Base-by-base conservation (phyloP, 2,329 filamentous ascomycete species). In the Botrytis byssoidea region DNA sequence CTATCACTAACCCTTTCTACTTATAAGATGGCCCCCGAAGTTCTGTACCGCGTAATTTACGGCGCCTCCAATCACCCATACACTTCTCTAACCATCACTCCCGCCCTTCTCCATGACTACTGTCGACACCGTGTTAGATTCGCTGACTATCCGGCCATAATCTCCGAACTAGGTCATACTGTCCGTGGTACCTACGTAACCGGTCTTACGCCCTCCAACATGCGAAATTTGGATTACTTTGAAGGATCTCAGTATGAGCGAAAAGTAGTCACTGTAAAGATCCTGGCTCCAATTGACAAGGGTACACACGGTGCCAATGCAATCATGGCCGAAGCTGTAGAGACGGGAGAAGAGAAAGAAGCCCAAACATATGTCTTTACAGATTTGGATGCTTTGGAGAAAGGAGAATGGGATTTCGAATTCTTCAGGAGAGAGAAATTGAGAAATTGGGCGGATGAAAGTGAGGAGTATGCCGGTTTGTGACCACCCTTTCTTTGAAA, bases 361-460 rank as follows among this genome's bases (percentile, higher is more conserved):
- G 84, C 90, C 4, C 84, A 87, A 70, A 89, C 89, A 20, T 95
- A 95, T 80, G 86, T 94, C 8, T 94, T 88, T 82, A 84, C 85
- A 63, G 81, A 80, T 22, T 76, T 84, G 1, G 81, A 83, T 0
- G 55, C 79, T 0, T 83, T 98, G 29, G 93, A 97, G 82, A 85
- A 88, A 46, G 83, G 84, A 35, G 94, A 97, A 82, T 98, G 95
- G 95, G 93, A 97, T 81, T 96, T 94, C 83, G 90, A 91, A 66
- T 89, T 92, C 76, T 98, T 98, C 81, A 89, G 91, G 75, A 85
- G 86, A 78, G 91, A 96, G 75, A 97, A 94, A 84, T 84, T 92
- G 86, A 79, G 82, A 67, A 83, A 84, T 86, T 74, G 86, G 84
- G 74, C 77, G 37, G 76, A 74, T 69, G 46, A 70, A n/a, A 78